A percentile compares a stretch with the other conserved stretches of the same genome.
Conservation (phyloP, 2,329 filamentous ascomycete genomes). For the Pseudogymnoascus sp. region DNA sequence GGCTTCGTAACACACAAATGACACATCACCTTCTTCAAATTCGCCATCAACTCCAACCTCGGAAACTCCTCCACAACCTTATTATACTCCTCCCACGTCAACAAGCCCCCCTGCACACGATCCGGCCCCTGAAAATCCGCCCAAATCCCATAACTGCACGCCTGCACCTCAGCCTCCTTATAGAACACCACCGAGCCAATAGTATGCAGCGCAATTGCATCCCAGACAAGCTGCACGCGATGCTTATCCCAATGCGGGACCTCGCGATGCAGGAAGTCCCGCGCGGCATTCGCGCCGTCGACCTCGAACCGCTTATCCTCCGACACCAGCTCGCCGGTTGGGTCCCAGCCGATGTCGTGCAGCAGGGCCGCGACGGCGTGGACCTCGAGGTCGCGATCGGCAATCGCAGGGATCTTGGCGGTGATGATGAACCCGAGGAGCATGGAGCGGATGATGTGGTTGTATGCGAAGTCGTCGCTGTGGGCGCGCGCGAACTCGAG, state of each 20-base stretch:
- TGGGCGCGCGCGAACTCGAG: slow-evolving; percentile 26
- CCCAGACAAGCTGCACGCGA: slow-evolving; percentile 39
- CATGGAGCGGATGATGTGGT: slow-evolving; percentile 32
- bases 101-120: slow-evolving; percentile 13
- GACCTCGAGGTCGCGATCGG: slow-evolving; percentile 28
- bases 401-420: slow-evolving; percentile 22
- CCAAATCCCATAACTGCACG: slow-evolving; percentile 27
- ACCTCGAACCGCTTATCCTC: slow-evolving; percentile 41
- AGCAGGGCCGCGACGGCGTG: slow-evolving; percentile 33
- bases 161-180: slow-evolving; percentile 36
- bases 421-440: slow-evolving; percentile 30
- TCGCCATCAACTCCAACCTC: slow-evolving; percentile 27
- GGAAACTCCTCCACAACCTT: slow-evolving; percentile 27
- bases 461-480: slow-evolving; percentile 27
- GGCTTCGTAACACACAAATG: slow-evolving; percentile 30
- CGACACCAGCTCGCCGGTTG: slow-evolving; percentile 29
- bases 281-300: slow-evolving; percentile 38
- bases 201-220: slow-evolving; percentile 39
- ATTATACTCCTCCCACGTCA: slow-evolving; percentile 28
- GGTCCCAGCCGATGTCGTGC: slow-evolving; percentile 37
- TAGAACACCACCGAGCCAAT: slow-evolving; percentile 30
- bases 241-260: slow-evolving; percentile 31
- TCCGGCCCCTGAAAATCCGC: slow-evolving; percentile 33
- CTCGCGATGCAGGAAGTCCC: slow-evolving; percentile 30
- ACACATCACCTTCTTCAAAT: slow-evolving; percentile 27